Evolutionary conservation across 805 yeast genomes (phyloP), one percentile per base, ranked within the genome.

Genomic region (Kodamaea leandrae): DNA sequence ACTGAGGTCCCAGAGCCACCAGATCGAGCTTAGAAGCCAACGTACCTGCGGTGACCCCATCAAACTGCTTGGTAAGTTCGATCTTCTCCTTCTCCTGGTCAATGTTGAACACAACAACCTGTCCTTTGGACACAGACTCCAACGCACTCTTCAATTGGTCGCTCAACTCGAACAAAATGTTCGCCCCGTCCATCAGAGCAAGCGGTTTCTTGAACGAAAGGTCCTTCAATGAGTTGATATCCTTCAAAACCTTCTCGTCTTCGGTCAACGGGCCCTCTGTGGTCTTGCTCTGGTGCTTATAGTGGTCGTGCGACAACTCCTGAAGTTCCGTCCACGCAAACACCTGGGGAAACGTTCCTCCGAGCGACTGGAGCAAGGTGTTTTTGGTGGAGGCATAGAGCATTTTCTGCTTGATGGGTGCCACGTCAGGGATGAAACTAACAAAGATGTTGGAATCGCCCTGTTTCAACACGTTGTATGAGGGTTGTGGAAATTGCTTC

Each of bases 371-470:
- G 42, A 86, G 64, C 26, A 93, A 62, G 1, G 93, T 79, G 58
- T 79, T 83, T 46, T 87, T 87, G 8, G 95, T 82, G 2, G 96
- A 86, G 4, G 98, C 98, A 60, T 90, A 93, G 36, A 93, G 71
- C 97, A 93, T 93, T 60, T 91, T 93, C 42, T 76, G 73, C 43
- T 89, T 76, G 27, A 91, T 90, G 2, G 82, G 80, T 6, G 96
- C 86, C 37, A 62, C 61, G 58, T 91, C 97, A 0, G 99, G 97
- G 39, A 91, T 90, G 64, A 74, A 90, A 15, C 93, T 80, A 34
- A 89, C 75, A 52, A 91, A 89, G 3, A 78, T 72, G n/a, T 44
- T 48, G 45, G 66, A 37, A 1, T 39, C 17, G 6, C 40, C 34
- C 15, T 46, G 39, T 9, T 57, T 50, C 9, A 68, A 35, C 6